These are phyloP conservation scores for Eutreptiella sp. DNA, from an alignment of 208 protist species.

Conservation along the genomic window DNA sequence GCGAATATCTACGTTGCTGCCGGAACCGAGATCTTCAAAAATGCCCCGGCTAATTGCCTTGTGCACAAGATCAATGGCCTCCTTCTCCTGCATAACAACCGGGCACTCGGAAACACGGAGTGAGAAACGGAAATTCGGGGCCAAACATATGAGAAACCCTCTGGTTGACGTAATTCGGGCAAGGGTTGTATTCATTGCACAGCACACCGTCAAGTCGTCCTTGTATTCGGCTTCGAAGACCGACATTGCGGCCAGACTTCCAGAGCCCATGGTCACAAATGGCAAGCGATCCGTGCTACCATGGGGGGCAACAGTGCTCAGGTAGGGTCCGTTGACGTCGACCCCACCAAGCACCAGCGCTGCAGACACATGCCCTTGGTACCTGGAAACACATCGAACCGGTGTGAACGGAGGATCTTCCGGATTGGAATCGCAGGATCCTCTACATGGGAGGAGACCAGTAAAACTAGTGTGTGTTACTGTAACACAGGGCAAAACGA, in stretches of 20 bases:
- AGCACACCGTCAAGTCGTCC: slow-evolving; percentile 76
- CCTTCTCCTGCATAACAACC: too few relatives aligned
- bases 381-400: too few relatives aligned
- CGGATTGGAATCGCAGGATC: too few relatives aligned
- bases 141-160: too few relatives aligned
- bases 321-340: slow-evolving; percentile 90
- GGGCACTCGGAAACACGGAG: too few relatives aligned
- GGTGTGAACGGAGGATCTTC: too few relatives aligned
- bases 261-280: slow-evolving; percentile 99
- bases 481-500: too few relatives aligned
- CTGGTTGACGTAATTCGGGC: too few relatives aligned
- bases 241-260: slow-evolving; percentile 97
- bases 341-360: slow-evolving; percentile 98
- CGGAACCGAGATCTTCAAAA: slow-evolving; percentile 99
- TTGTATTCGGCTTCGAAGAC: slow-evolving; percentile 95
- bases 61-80: slow-evolving; percentile 93
- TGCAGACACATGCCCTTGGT: slow-evolving; percentile 97
- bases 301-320: slow-evolving; percentile 96
- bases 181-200: too few relatives aligned
- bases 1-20: slow-evolving; percentile 97
- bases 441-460: too few relatives aligned
- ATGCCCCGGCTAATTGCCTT: slow-evolving; percentile 97
- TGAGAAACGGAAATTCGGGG: too few relatives aligned
- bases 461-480: too few relatives aligned
- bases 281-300: slow-evolving; percentile 94